A percentile compares a stretch with the other conserved stretches of the same genome.
These are phyloP conservation scores for Coelastrella sp. DNA, from an alignment of 139 green algal species.

Conservation along the genomic window DNA sequence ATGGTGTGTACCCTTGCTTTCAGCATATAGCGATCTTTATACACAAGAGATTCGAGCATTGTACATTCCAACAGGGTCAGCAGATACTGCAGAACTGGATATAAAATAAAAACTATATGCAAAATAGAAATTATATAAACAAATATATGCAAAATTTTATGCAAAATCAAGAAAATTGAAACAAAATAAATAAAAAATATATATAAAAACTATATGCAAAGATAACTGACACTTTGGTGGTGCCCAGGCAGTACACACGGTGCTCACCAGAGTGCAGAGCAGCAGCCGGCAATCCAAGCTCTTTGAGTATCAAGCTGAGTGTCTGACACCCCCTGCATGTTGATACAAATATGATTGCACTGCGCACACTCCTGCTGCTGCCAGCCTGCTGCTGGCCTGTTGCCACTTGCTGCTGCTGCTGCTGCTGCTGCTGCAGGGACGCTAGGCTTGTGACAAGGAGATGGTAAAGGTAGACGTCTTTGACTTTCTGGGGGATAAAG, in stretches of 20 bases:
- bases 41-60: too few species aligned
- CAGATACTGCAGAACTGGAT: too few species aligned
- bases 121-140: too few species aligned
- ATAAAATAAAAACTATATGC: too few species aligned
- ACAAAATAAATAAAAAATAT: too few species aligned
- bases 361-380: conserved; percentile 65
- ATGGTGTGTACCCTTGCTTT: too few species aligned
- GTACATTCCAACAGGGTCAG: too few species aligned
- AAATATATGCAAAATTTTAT: too few species aligned
- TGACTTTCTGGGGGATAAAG: conserved; percentile 94
- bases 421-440: conserved; percentile 2
- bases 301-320: conserved; percentile 75
- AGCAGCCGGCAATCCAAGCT: conserved; percentile 77
- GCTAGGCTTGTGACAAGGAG: conserved; percentile 67
- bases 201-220: too few species aligned
- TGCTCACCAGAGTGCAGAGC: conserved; percentile 57
- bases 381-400: neutral
- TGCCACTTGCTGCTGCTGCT: neutral
- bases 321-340: conserved; percentile 85
- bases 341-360: conserved; percentile 91
- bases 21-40: too few species aligned
- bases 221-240: too few species aligned
- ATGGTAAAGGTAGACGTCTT: conserved; percentile 97
- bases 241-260: neutral
- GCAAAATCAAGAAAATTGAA: too few species aligned